Base-by-base conservation (phyloP, 805 yeast genomes). In the Ogataea ganodermae region DNA sequence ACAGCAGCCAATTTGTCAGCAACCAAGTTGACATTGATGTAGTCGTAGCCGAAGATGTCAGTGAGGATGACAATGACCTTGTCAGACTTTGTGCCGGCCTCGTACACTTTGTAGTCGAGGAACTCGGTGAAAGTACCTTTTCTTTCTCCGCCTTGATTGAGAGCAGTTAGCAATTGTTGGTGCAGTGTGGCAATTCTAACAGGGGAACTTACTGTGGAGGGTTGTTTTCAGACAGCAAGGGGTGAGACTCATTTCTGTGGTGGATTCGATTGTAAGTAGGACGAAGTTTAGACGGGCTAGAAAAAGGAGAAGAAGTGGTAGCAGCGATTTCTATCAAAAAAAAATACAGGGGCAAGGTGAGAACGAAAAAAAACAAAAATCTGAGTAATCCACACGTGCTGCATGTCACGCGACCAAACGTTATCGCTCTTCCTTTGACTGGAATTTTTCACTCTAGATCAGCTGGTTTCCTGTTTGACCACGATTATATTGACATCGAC, bases 21-120 rank as follows among this genome's bases (percentile, higher is more conserved):
- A 51, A 81, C 63, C 56, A 90, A 72, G 57, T 75, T 67, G 30
- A 67, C 67, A 65, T 90, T 89, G 62, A 71, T 72, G 61, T 73
- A 74, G 39, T 70, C 70, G 62, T 76, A 68, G 30, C 97, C 96
- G 51, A 63, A 80, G 39, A 89, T 70, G 62, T 90, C 97, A 35
- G 94, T 75, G 35, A 83, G 50, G 38, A 89, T 75, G 22, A 88
- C 80, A 20, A 88, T 65, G 36, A 82, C 71, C 49, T 76, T 75
- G 20, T 76, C 74, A 8, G 71, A 45, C 52, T 63, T 59, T 50
- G 66, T 65, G 35, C 88, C 88, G 8, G 79, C 53, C 22, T 74
- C 67, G 53, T 80, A 80, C 10, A 79, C 66, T 35, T 65, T 62
- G 22, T 75, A 52, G 12, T 81, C 84, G 46, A 62, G 69, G 5